Percentiles rank a stretch among this genome's conserved stretches.
phyloP scores from a whole-genome alignment of 345 rosid genomes.

The Syzygium oleosum region DNA sequence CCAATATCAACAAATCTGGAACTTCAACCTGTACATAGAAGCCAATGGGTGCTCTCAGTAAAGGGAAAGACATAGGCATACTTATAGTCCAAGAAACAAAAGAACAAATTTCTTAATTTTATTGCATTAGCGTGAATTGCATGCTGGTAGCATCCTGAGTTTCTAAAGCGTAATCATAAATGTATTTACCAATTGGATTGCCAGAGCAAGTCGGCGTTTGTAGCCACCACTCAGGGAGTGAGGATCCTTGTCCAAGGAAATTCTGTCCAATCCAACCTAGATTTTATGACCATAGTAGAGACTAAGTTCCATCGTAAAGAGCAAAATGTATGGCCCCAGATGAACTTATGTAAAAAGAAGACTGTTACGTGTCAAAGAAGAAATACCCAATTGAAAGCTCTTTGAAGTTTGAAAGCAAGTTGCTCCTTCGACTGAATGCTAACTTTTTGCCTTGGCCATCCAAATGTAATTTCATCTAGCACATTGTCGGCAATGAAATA shows the following conservation, averaged over 20 bases:
- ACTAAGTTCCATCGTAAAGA: neutral
- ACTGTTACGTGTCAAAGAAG: conserved; percentile 1
- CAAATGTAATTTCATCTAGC: conserved; percentile 81
- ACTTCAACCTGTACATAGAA: conserved; percentile 52
- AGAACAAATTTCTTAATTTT: neutral
- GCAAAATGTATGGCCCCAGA: neutral
- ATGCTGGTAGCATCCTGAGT: neutral
- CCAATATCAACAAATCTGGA: conserved; percentile 78
- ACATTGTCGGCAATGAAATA: conserved; percentile 84
- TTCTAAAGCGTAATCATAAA: neutral
- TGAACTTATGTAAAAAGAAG: neutral
- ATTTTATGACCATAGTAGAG: conserved; percentile 4
- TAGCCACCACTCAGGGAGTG: conserved; percentile 89
- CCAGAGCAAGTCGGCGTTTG: conserved; percentile 88
- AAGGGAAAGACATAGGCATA: neutral
- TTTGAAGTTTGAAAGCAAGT: conserved; percentile 65
- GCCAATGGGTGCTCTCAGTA: neutral
- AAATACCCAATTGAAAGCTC: conserved; percentile 82
- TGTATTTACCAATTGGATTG: conserved; percentile 73
- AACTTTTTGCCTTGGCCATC: conserved; percentile 86
- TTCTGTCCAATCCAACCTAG: conserved; percentile 80
- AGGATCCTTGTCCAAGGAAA: conserved; percentile 80
- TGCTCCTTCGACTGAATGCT: conserved; percentile 51
- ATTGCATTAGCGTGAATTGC: neutral
- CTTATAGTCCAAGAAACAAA: neutral